Base-by-base conservation (phyloP, 2,329 filamentous ascomycete genomes). In the Hypoxylon sp. region DNA sequence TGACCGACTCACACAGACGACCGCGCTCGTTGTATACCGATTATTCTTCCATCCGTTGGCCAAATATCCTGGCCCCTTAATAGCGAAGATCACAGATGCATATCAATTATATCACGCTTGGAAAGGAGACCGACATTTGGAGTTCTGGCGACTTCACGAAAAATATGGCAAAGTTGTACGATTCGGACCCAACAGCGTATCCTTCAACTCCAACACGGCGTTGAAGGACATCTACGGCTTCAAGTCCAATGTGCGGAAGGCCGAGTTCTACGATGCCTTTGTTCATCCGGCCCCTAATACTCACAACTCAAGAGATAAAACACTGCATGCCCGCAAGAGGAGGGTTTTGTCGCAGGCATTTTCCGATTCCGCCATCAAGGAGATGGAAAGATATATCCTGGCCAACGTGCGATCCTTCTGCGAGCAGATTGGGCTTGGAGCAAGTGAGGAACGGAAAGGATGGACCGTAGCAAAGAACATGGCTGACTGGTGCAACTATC, bases 131-230 rank as follows among this genome's bases (percentile, higher is more conserved):
- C 80, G 88, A 1, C 89, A 92, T 66, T 78, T 92, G 12, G 83
- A 88, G 64, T 86, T 91, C 63, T 85, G 85, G 74, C 77, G 80
- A 20, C 76, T 87, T 61, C 90, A 95, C 68, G 74, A 86, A 61
- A 78, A 80, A 66, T 91, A 95, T 64, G 89, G 83, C 61, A 74
- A 77, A n/a, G 69, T 84, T 40, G 87, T 93, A n/a, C 88, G 90
- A 19, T 89, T 88, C 59, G 88, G 88, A 0, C 90, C 90, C 32
- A 90, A 91, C 69, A 83, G 82, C 53, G 74, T 96, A 30, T 90
- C 86, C 1, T 83, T 95, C 74, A 93, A 94, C 76, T 86, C 84
- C 45, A 81, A 80, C 54, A 79, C 80, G 5, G 87, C 88, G 1
- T 75, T 90, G 50, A 83, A 83, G 67, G 79, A 84, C 12, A 86